Conservation (phyloP, 345 rosid genomes). For the Acer saccharum region DNA sequence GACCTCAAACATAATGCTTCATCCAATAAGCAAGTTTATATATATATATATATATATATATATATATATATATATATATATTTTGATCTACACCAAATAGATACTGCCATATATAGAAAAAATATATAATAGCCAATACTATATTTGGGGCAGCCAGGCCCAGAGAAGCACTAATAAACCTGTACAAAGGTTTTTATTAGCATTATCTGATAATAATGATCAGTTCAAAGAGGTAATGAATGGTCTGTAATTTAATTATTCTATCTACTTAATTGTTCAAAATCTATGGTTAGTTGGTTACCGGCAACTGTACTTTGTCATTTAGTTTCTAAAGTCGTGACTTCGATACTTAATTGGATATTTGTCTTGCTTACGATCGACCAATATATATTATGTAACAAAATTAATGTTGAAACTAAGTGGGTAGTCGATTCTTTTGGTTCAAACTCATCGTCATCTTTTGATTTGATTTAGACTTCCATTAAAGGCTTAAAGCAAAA, state of each 20-base stretch:
- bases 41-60: background rate
- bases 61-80: background rate
- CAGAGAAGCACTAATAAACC: background rate
- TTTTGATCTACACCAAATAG: background rate
- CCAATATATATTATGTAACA: background rate
- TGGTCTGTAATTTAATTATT: background rate
- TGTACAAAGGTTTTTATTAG: background rate
- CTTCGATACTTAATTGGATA: background rate
- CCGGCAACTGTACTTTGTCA: background rate
- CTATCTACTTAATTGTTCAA: background rate
- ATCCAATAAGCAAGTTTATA: background rate
- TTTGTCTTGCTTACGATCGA: background rate
- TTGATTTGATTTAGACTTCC: conserved; percentile 20
- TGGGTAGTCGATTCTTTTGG: conserved; percentile 6
- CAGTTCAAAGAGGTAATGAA: background rate
- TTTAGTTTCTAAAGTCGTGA: background rate
- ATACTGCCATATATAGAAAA: background rate
- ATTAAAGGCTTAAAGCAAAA: background rate
- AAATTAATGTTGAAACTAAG: background rate
- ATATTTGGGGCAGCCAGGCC: background rate
- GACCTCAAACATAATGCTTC: background rate
- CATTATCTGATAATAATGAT: background rate
- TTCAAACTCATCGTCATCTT: background rate
- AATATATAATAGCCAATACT: background rate
- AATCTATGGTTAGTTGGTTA: background rate